These are phyloP conservation scores for Plasmopara muralis DNA, from an alignment of 352 stramenopile genomes.

Conservation along the genomic window DNA sequence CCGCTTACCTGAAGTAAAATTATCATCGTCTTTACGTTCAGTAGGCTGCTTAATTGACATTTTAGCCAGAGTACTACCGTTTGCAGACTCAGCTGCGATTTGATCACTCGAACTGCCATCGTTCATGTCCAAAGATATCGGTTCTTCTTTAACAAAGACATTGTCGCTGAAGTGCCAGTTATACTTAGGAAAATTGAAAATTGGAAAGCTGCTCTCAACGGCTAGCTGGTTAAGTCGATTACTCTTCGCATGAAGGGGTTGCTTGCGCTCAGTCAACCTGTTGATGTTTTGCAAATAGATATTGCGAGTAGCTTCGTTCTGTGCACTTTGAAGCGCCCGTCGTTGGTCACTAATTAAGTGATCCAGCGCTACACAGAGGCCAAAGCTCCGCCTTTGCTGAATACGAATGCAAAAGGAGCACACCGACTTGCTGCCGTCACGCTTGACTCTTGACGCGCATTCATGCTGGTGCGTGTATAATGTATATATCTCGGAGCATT, in stretches of 20 bases:
- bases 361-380: constrained; percentile 21
- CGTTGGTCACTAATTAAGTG: constrained; percentile 29
- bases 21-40: no score
- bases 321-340: constrained; percentile 16
- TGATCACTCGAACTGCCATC: constrained; percentile 1
- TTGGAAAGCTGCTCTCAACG: constrained; percentile 18
- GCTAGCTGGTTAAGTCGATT: constrained; percentile 30
- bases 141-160: constrained; percentile 27
- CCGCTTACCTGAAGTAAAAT: no score
- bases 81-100: neutral
- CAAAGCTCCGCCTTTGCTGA: constrained; percentile 25
- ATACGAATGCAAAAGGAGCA: constrained; percentile 46
- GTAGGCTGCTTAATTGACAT: no score
- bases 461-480: constrained; percentile 24
- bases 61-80: no score
- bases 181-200: constrained; percentile 38
- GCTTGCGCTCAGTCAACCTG: constrained; percentile 21
- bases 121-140: constrained; percentile 6
- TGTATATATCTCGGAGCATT: constrained; percentile 20
- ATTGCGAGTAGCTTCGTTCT: constrained; percentile 26
- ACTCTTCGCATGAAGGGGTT: constrained; percentile 16
- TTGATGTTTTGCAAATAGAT: constrained; percentile 34
- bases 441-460: constrained; percentile 21
- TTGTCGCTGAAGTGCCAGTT: constrained; percentile 30
- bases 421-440: constrained; percentile 11